phyloP scores from a whole-genome alignment of 176 grass and related monocot genomes.

The Thinopyrum elongatum region DNA sequence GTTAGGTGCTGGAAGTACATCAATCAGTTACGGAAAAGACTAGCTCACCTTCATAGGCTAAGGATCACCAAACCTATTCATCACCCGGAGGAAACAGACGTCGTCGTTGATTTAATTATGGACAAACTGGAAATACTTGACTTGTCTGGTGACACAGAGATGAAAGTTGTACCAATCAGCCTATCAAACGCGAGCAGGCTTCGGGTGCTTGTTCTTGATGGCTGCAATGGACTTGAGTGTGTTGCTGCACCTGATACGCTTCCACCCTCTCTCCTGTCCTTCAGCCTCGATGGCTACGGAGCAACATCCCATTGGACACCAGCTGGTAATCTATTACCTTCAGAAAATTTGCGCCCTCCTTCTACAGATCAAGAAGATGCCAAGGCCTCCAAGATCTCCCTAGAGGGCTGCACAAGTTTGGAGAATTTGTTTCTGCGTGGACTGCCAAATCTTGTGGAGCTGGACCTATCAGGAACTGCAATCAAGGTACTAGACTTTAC shows the following conservation, averaged over 20 bases:
- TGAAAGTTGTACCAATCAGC: neutral
- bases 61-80: neutral
- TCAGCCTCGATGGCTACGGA: neutral
- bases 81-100: neutral
- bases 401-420: no score
- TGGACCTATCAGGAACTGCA: no score
- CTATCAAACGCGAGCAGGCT: neutral
- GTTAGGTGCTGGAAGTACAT: neutral
- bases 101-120: neutral
- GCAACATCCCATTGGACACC: neutral
- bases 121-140: neutral
- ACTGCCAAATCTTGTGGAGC: no score
- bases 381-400: neutral
- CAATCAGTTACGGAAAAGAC: neutral
- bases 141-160: neutral
- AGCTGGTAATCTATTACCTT: neutral
- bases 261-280: neutral
- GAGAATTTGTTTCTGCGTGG: no score
- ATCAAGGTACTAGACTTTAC: no score
- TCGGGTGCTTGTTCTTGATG: conserved; percentile 16
- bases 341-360: neutral
- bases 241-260: neutral
- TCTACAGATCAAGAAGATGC: neutral
- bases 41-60: neutral
- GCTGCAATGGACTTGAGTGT: neutral